Percentiles rank a stretch among this genome's conserved stretches.
Evolutionary conservation across 768 basidiomycete species (phyloP).

Genomic region (Collybia mongolica): DNA sequence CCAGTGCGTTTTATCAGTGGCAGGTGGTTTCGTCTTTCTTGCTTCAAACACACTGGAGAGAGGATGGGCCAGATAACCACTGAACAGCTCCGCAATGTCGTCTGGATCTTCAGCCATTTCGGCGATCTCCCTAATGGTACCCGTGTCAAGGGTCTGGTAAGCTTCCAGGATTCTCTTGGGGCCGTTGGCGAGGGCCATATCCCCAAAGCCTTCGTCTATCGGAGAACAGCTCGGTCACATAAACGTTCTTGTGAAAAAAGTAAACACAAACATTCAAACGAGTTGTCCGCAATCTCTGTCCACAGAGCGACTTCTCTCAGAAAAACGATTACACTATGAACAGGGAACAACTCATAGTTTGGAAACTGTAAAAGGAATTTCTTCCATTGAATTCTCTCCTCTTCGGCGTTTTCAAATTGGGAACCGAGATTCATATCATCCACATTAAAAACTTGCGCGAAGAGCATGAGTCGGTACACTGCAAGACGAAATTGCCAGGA

Average conservation of each 20-base stretch:
- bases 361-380: conserved; percentile 6
- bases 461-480: conserved; percentile 16
- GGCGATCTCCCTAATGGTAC: background rate
- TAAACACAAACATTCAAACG: background rate
- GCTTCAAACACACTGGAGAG: conserved; percentile 14
- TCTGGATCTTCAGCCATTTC: background rate
- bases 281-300: background rate
- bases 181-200: conserved; percentile 1
- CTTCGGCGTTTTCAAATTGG: conserved; percentile 1
- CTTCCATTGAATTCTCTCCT: background rate
- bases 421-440: conserved; percentile 1
- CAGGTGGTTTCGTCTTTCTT: conserved; percentile 17
- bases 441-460: conserved; percentile 7
- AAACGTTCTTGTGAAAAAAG: background rate
- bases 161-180: conserved; percentile 11
- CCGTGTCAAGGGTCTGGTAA: conserved; percentile 2
- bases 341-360: conserved; percentile 11
- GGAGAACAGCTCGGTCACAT: background rate
- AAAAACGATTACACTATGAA: conserved; percentile 9
- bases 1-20: conserved; percentile 13
- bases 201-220: background rate
- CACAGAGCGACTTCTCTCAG: conserved; percentile 3
- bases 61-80: conserved; percentile 14
- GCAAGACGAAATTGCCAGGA: conserved; percentile 23
- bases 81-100: background rate